Evolutionary conservation across 495 filamentous ascomycete species (phyloP).

Genomic region (Aspergillus ostianus): DNA sequence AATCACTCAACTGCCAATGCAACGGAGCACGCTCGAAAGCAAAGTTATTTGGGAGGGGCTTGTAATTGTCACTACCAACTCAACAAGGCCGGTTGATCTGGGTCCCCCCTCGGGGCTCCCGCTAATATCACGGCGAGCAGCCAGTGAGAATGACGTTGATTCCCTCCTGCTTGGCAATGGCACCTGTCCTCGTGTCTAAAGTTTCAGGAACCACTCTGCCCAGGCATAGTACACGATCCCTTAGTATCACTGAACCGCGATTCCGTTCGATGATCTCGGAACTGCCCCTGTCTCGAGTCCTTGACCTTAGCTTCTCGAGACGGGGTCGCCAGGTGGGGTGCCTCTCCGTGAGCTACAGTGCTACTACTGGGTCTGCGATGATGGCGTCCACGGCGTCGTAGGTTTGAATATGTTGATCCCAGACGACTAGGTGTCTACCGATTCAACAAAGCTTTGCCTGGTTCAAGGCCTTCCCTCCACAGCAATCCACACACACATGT

Average conservation of each 20-base stretch:
- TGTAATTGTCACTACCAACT: background rate
- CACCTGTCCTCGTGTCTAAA: slow-evolving; percentile 5
- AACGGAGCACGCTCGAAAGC: background rate
- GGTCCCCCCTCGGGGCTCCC: background rate
- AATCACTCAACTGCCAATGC: background rate
- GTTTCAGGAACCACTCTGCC: slow-evolving; percentile 15
- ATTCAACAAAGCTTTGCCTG: slow-evolving; percentile 15
- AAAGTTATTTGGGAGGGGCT: background rate
- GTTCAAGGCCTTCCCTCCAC: slow-evolving; percentile 11
- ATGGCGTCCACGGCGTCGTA: background rate
- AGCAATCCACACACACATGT: slow-evolving; percentile 13
- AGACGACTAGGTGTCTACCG: background rate
- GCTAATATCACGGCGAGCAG: background rate
- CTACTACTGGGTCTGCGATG: background rate
- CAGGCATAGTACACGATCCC: background rate
- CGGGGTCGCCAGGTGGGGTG: background rate
- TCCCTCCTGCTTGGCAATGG: slow-evolving; percentile 14
- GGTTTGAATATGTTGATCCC: slow-evolving; percentile 2
- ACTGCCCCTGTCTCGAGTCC: slow-evolving; percentile 3
- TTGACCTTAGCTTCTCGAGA: background rate
- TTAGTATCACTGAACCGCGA: background rate
- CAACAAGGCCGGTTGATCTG: background rate
- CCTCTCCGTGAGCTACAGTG: background rate
- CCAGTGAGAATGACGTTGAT: slow-evolving; percentile 8
- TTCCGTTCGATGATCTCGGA: slow-evolving; percentile 1